Evolutionary conservation across 139 green algal species (phyloP).

Genomic region (Chlorella sp.): DNA sequence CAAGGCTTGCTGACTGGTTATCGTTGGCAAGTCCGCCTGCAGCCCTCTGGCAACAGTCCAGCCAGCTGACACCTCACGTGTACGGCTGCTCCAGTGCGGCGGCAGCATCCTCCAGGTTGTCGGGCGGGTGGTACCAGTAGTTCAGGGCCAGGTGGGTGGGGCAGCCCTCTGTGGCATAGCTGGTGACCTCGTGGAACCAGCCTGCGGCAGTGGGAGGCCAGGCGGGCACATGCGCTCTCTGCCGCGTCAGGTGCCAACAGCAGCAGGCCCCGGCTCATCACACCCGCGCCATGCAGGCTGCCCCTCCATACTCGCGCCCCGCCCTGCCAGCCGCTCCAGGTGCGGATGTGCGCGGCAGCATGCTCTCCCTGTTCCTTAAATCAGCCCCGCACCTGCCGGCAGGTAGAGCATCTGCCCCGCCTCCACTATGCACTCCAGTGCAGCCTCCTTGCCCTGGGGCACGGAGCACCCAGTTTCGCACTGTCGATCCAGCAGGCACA

Average conservation of each 20-base stretch:
- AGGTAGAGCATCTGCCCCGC: conserved; percentile 83
- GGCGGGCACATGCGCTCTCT: no score
- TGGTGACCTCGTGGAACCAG: conserved; percentile 92
- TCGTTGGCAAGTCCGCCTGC: neutral
- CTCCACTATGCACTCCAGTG: conserved; percentile 44
- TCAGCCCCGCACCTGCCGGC: conserved; percentile 44
- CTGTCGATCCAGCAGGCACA: neutral
- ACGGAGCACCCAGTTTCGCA: no score
- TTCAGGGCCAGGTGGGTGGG: conserved; percentile 82
- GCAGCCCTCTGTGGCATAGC: neutral
- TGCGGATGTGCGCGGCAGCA: no score
- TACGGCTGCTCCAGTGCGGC: conserved; percentile 47
- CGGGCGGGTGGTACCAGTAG: conserved; percentile 88
- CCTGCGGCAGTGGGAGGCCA: conserved; percentile 24
- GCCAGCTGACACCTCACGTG: conserved; percentile 10
- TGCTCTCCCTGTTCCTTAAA: no score
- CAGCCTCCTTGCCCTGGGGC: conserved; percentile 52
- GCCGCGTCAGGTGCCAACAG: no score
- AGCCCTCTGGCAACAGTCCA: neutral
- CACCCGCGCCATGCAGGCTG: no score
- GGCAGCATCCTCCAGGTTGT: conserved; percentile 59
- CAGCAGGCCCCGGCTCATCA: no score
- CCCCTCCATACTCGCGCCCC: no score
- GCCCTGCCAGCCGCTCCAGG: no score
- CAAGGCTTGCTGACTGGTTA: no score